These are phyloP conservation scores for Fusarium longipes DNA, from an alignment of 2,329 filamentous ascomycete species.

Conservation along the genomic window DNA sequence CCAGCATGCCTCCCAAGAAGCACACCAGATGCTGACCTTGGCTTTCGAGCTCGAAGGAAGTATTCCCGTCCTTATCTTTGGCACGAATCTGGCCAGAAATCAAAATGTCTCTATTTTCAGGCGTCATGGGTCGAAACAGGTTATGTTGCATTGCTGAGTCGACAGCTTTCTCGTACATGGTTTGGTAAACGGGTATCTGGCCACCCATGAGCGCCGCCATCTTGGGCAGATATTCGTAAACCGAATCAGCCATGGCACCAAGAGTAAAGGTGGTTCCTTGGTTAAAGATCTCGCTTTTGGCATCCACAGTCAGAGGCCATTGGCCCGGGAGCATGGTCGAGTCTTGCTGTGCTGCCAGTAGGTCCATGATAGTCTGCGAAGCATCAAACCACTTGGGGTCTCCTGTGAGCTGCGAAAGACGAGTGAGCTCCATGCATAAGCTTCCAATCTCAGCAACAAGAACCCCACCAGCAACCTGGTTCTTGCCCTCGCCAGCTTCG, in stretches of 20 bases:
- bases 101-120: conserved; percentile 64
- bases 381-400: conserved; percentile 81
- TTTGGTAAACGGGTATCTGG: conserved; percentile 63
- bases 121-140: conserved; percentile 71
- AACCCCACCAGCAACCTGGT: conserved; percentile 50
- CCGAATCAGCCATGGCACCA: conserved; percentile 62
- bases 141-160: conserved; percentile 67
- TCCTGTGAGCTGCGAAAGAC: conserved; percentile 77
- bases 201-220: conserved; percentile 77
- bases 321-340: conserved; percentile 75
- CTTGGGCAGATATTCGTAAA: conserved; percentile 90
- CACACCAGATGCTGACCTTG: conserved; percentile 60
- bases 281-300: conserved; percentile 41
- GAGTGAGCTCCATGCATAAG: conserved; percentile 77
- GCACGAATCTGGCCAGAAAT: conserved; percentile 58
- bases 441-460: conserved; percentile 67
- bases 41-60: conserved; percentile 49
- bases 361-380: conserved; percentile 73
- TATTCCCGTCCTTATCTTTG: conserved; percentile 47
- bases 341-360: conserved; percentile 73
- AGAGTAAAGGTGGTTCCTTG: conserved; percentile 57
- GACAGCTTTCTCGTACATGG: conserved; percentile 67
- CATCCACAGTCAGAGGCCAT: conserved; percentile 66
- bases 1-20: conserved; percentile 64
- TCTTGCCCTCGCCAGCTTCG: conserved; percentile 49